A percentile compares a stretch with the other conserved stretches of the same genome.
These are phyloP conservation scores for Cryphonectria radicalis DNA, from an alignment of 2,329 filamentous ascomycete species.

Conservation along the genomic window DNA sequence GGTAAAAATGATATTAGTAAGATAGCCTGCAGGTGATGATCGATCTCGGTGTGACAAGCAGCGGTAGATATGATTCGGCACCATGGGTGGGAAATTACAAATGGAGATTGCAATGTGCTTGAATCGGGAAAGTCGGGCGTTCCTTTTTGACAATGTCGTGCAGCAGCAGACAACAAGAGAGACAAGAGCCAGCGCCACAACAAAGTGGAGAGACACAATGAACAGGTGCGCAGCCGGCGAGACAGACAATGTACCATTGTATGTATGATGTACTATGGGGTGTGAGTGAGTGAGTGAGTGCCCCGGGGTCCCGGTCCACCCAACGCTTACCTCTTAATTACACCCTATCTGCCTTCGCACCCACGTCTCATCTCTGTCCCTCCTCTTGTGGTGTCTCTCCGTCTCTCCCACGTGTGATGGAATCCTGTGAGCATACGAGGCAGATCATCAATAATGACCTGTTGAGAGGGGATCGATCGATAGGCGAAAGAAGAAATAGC, in stretches of 20 bases:
- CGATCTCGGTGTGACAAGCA: not conserved
- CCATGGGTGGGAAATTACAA: not conserved
- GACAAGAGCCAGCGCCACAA: not conserved
- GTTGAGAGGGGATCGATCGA: not conserved
- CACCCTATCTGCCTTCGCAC: conserved; percentile 7
- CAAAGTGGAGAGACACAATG: not conserved
- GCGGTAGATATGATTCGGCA: not conserved
- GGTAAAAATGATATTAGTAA: not conserved
- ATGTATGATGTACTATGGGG: not conserved
- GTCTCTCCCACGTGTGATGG: not conserved
- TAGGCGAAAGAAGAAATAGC: not conserved
- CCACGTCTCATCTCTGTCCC: not conserved
- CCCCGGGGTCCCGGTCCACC: not conserved
- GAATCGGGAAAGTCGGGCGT: conserved; percentile 2
- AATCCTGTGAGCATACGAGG: not conserved
- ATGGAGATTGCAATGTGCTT: not conserved
- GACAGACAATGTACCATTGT: not conserved
- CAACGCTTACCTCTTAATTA: conserved; percentile 6
- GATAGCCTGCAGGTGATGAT: not conserved
- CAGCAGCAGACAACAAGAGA: conserved; percentile 2
- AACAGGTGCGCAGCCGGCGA: not conserved
- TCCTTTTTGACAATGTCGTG: conserved; percentile 6
- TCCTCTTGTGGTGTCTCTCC: not conserved
- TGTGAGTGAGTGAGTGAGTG: not conserved
- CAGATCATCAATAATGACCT: not conserved